Percentiles rank a stretch among this genome's conserved stretches.
These are phyloP conservation scores for Populus tremula DNA, from an alignment of 345 rosid genomes.

Conservation along the genomic window DNA sequence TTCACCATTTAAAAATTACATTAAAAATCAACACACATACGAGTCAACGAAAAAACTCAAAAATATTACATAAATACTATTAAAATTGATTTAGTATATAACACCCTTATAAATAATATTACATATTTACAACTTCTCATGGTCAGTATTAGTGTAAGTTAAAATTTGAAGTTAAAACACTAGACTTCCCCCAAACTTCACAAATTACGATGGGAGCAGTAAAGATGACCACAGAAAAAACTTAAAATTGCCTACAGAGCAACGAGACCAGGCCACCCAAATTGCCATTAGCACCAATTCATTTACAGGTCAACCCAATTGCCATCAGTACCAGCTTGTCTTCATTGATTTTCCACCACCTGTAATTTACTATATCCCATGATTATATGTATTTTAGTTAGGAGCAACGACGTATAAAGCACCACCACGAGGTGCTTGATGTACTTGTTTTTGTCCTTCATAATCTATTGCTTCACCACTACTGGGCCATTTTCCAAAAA, in stretches of 20 bases:
- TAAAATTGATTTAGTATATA: no score
- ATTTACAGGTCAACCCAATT: no score
- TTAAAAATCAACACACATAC: no score
- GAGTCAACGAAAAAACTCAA: no score
- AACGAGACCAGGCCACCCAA: neutral
- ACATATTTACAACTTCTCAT: no score
- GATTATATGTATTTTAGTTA: neutral
- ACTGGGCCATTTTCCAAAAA: slow-evolving; percentile 71
- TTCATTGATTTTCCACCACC: neutral
- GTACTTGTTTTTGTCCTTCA: slow-evolving; percentile 46
- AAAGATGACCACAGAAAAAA: neutral
- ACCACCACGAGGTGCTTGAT: slow-evolving; percentile 24
- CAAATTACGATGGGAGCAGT: neutral
- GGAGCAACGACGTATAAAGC: slow-evolving; percentile 46
- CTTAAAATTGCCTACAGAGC: neutral
- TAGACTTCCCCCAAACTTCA: neutral
- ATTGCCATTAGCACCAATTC: neutral
- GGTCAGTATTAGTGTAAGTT: neutral
- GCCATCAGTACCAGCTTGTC: no score
- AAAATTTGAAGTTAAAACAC: neutral
- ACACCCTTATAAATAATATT: no score
- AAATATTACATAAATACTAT: no score
- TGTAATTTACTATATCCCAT: neutral
- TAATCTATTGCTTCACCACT: slow-evolving; percentile 47
- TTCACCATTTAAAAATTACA: no score